Conservation (phyloP, 441 rosid genomes). For the Melastoma candidum region DNA sequence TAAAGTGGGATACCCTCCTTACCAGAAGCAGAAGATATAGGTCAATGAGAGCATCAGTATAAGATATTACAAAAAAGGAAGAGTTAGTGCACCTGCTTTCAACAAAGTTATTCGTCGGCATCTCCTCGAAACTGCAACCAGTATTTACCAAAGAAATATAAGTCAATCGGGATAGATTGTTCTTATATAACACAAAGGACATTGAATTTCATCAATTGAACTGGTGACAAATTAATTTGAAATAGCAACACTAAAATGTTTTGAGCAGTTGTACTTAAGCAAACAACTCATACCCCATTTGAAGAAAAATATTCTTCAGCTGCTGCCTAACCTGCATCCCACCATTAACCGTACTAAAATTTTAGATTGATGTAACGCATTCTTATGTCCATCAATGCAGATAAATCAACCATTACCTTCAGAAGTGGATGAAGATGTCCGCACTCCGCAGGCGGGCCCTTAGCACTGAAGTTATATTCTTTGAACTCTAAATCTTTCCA, state of each 20-base stretch:
- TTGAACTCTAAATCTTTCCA: slow-evolving; percentile 90
- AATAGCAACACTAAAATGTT: not conserved
- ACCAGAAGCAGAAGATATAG: too few species aligned
- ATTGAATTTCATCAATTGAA: not conserved
- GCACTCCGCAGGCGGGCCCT: slow-evolving; percentile 77
- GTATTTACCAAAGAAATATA: slow-evolving; percentile 11
- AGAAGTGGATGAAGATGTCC: slow-evolving; percentile 95
- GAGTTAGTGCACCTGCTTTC: slow-evolving; percentile 73
- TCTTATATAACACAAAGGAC: not conserved
- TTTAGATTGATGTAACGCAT: too few species aligned
- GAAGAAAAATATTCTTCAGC: slow-evolving; percentile 69
- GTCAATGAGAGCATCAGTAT: not conserved
- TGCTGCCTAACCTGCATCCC: slow-evolving; percentile 60
- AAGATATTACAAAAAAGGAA: not conserved
- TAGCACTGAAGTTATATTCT: slow-evolving; percentile 81
- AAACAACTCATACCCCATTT: slow-evolving; percentile 51
- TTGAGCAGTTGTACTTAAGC: slow-evolving; percentile 1
- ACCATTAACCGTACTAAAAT: too few species aligned
- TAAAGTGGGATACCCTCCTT: too few species aligned
- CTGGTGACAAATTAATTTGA: slow-evolving; percentile 1
- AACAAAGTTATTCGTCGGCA: slow-evolving; percentile 89
- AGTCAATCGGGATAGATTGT: slow-evolving; percentile 7
- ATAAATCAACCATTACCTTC: slow-evolving; percentile 37
- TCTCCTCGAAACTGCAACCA: slow-evolving; percentile 81
- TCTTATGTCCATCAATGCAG: too few species aligned